Base-by-base conservation (phyloP, 306 rosid species). In the Malus sylvestris region DNA sequence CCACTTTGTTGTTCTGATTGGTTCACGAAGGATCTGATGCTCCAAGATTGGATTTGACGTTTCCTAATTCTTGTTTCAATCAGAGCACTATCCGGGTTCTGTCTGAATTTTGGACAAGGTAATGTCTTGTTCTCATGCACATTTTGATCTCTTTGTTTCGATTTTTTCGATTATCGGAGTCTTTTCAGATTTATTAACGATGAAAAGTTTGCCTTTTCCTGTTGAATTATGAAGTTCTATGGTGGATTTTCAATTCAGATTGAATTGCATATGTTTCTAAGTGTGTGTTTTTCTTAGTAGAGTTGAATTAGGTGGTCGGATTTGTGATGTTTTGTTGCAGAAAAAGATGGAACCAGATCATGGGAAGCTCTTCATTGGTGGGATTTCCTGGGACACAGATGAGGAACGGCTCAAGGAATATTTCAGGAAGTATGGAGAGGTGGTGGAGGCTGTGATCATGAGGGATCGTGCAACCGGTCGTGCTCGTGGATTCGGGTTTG, bases 321-420 rank as follows among this genome's bases (percentile, higher is more conserved):
- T 76, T 84, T 74, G 70, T 64, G 22, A 53, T 87, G 85, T 58
- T 87, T 86, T 86, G 69, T 81, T 68, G 67, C 81, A 83, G 77
- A 81, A 60, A 78, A 40, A 78, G 93, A 93, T 93, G 98, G 96
- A 91, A 83, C 88, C 98, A 78, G 98, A 93, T 88, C 92, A 91
- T 75, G 96, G 98, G 72, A 93, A 93, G 93, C 97, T 93, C 89
- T 93, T 93, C 93, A 91, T 93, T 89, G 98, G 98, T 71, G 98
- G 98, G 76, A 93, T 93, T 89, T 91, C 98, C 15, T 93, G 98
- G 98, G 97, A 93, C 82, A 93, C 98, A 44, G 96, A 93, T 78
- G 97, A 93, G 84, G 97, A 89, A 78, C 93, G 97, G 65, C 97
- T 93, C 59, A 91, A 86, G 72, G 96, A 89, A 22, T 88, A 93